A percentile compares a stretch with the other conserved stretches of the same genome.
Evolutionary conservation across 768 basidiomycete species (phyloP).

Genomic region (Leucogyrophana mollusca): DNA sequence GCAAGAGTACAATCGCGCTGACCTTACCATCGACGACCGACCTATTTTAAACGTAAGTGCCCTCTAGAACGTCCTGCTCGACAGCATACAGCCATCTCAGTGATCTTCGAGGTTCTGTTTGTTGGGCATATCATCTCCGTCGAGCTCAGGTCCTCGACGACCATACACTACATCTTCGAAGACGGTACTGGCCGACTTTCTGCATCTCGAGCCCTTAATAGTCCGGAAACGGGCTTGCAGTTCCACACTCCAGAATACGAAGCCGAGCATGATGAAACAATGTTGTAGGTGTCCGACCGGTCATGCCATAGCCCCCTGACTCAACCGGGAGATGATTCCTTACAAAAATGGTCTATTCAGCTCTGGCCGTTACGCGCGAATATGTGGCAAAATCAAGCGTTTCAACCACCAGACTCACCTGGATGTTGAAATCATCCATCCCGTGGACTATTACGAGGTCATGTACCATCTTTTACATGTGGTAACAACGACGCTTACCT

Average conservation of each 20-base stretch:
- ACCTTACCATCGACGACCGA: conserved; percentile 45
- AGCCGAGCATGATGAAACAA: conserved; percentile 14
- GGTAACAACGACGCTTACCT: conserved; percentile 11
- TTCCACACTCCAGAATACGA: neutral
- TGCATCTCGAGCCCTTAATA: conserved; percentile 5
- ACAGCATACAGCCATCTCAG: neutral
- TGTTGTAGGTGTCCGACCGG: neutral
- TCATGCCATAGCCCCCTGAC: conserved; percentile 14
- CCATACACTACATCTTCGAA: conserved; percentile 23
- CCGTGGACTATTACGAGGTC: conserved; percentile 21
- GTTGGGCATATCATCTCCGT: conserved; percentile 42
- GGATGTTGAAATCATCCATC: conserved; percentile 13
- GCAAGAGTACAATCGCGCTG: conserved; percentile 38
- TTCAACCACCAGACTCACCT: conserved; percentile 3
- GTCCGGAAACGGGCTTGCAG: neutral
- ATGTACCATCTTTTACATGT: conserved; percentile 24
- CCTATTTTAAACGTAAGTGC: conserved; percentile 33
- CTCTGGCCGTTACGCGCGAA: conserved; percentile 17
- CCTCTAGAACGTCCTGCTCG: neutral
- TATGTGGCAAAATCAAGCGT: conserved; percentile 4
- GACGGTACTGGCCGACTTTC: conserved; percentile 36
- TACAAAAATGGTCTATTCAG: conserved; percentile 7
- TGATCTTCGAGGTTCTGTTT: conserved; percentile 39
- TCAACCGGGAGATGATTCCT: neutral
- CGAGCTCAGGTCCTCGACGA: conserved; percentile 5